Conservation (phyloP, 2,329 filamentous ascomycete species). For the Berkeleyomyces basicola region DNA sequence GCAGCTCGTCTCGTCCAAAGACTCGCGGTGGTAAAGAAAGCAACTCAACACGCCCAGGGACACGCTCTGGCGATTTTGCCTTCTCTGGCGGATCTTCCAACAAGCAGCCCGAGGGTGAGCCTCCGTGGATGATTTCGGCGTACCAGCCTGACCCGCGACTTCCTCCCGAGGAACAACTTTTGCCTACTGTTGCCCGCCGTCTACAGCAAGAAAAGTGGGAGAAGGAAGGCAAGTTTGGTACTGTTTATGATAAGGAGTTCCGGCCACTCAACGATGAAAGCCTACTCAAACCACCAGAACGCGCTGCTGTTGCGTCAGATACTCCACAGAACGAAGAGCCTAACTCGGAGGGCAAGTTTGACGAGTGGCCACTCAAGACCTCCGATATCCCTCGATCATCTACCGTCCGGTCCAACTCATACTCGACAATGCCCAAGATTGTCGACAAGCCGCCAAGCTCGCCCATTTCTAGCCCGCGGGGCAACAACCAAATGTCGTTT, state of each 20-base stretch:
- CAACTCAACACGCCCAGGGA: conserved; percentile 46
- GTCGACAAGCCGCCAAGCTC: conserved; percentile 22
- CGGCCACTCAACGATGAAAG: conserved; percentile 58
- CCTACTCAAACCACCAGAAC: conserved; percentile 30
- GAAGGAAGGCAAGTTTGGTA: conserved; percentile 73
- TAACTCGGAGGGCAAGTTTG: conserved; percentile 12
- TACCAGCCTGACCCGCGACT: conserved; percentile 92
- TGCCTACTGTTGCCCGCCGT: conserved; percentile 81
- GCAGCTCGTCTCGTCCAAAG: conserved; percentile 19
- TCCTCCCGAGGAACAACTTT: conserved; percentile 85
- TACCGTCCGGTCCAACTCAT: conserved; percentile 27
- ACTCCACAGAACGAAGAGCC: conserved; percentile 16
- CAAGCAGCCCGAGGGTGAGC: conserved; percentile 78
- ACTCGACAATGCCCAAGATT: conserved; percentile 48
- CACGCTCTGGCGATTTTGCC: conserved; percentile 41
- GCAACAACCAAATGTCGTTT: conserved; percentile 1
- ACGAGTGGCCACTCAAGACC: conserved; percentile 45
- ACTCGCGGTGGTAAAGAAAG: conserved; percentile 29
- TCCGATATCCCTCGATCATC: conserved; percentile 26
- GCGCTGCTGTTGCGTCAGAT: not conserved
- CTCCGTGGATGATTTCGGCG: conserved; percentile 85
- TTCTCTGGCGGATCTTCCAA: conserved; percentile 17
- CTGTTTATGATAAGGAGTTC: conserved; percentile 75
- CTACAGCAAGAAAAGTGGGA: conserved; percentile 94
- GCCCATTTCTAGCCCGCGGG: conserved; percentile 22